Conservation (phyloP, 2,329 filamentous ascomycete genomes). For the Claviceps paspali region DNA sequence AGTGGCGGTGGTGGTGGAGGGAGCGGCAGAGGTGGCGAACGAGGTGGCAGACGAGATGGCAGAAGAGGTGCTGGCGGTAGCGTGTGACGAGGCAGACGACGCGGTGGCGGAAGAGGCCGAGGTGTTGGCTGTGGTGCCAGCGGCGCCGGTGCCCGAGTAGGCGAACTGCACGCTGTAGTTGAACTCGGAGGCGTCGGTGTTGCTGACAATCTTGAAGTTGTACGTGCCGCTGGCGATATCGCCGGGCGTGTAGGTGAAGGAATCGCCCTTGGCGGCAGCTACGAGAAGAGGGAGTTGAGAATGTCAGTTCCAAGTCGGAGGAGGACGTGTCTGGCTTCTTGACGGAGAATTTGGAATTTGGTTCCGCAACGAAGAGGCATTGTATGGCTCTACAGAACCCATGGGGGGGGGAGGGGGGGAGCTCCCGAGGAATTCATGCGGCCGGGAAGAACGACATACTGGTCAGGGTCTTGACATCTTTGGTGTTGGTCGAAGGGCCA, state of each 20-base stretch:
- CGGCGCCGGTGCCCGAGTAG: conserved; percentile 13
- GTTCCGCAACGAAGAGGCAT: too few relatives aligned
- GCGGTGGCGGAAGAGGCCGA: conserved; percentile 5
- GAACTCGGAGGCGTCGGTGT: conserved; percentile 8
- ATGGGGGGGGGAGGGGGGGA: too few relatives aligned
- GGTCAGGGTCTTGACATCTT: conserved; percentile 16
- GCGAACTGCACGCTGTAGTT: conserved; percentile 21
- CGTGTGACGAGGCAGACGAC: too few relatives aligned
- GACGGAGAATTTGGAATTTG: not conserved
- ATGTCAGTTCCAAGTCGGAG: too few relatives aligned
- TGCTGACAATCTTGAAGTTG: conserved; percentile 20
- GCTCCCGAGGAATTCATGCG: too few relatives aligned
- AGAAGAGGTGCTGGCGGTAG: conserved; percentile 4
- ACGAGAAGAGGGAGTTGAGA: too few relatives aligned
- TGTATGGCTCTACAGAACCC: too few relatives aligned
- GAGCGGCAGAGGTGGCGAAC: too few relatives aligned
- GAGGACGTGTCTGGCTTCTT: too few relatives aligned
- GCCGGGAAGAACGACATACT: too few relatives aligned
- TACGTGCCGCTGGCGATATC: conserved; percentile 17
- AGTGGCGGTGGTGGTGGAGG: too few relatives aligned
- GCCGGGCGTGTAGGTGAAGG: conserved; percentile 15
- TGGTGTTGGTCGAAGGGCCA: conserved; percentile 14
- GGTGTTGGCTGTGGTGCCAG: conserved; percentile 4
- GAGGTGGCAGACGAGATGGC: conserved; percentile 4
- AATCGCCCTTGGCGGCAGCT: conserved; percentile 10